Percentiles rank a stretch among this genome's conserved stretches.
Conservation (phyloP, 495 filamentous ascomycete genomes). For the Penicillium ochrochloron region DNA sequence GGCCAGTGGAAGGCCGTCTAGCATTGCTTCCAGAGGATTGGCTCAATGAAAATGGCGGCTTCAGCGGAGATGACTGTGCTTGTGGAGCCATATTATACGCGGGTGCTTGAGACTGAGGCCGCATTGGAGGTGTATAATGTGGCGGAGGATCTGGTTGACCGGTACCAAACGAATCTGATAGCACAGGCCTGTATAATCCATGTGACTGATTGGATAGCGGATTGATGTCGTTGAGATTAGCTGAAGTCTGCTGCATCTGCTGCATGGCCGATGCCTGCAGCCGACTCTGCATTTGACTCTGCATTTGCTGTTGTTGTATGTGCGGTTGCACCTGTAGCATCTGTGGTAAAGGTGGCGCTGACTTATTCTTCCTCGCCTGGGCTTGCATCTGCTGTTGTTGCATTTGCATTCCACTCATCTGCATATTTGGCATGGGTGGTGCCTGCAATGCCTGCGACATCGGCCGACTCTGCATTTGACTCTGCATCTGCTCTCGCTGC, state of each 20-base stretch:
- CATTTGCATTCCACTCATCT: background rate
- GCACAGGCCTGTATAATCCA: background rate
- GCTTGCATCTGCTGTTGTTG: background rate
- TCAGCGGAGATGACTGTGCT: background rate
- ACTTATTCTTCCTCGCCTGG: background rate
- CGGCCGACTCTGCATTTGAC: background rate
- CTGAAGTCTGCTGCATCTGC: background rate
- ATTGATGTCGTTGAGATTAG: background rate
- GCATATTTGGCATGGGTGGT: background rate
- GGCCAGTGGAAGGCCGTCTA: background rate
- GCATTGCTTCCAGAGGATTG: background rate
- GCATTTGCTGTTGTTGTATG: background rate
- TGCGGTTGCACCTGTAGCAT: background rate
- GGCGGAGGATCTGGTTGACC: background rate
- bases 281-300: background rate
- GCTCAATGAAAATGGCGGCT: background rate
- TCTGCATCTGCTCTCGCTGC: background rate
- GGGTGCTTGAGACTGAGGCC: background rate
- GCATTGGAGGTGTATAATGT: background rate
- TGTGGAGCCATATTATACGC: background rate
- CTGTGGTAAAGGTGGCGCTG: background rate
- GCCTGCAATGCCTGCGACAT: background rate
- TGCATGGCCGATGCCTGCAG: background rate
- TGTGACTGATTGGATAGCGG: background rate
- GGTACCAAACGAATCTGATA: background rate